Base-by-base conservation (phyloP, 1,284 basidiomycete genomes). In the Mycosarcoma maydis region DNA sequence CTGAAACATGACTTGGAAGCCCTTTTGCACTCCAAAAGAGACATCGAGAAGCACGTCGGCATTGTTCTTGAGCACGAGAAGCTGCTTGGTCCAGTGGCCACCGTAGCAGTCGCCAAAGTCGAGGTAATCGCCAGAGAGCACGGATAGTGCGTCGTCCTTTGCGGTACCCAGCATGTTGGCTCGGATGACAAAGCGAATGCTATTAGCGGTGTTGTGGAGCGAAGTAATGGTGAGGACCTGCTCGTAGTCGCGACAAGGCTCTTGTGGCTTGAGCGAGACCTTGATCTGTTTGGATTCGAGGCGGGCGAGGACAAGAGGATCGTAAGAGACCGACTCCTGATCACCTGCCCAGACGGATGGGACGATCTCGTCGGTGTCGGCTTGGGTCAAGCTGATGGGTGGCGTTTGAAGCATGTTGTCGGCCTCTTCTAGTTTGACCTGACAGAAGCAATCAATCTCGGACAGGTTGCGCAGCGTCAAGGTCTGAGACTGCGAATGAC, bases 81-180 rank as follows among this genome's bases (percentile, higher is more conserved):
- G 75, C 73, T 85, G 84, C 57, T 81, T 83, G 13, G 83, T 78
- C 84, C 84, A 85, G 16, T 83, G 76, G 0, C 84, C 84, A 40
- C 84, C 84, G 26, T 81, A 80, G 44, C 84, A 83, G 59, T 84
- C 82, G 11, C 85, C 85, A 74, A 85, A 85, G 75, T 85, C 84
- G 33, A 85, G 71, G 6, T 76, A 75, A 8, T 80, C 77, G 8
- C 84, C 84, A n/a, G 82, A 83, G 7, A 83, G 71, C 20, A 85
- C 77, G 34, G 81, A 78, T 26, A 85, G 68, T 3, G 83, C 80
- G 36, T 83, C 82, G 51, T 85, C 83, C 13, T 72, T 67, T 10
- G 80, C 75, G 13, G 73, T 71, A 13, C 74, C 77, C 10, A 81
- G 72, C 60, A 81, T 75, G 46, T 80, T 80, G 41, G 80, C 80